Conservation (phyloP, 1,284 basidiomycete genomes). For the Porodaedalea pini region DNA sequence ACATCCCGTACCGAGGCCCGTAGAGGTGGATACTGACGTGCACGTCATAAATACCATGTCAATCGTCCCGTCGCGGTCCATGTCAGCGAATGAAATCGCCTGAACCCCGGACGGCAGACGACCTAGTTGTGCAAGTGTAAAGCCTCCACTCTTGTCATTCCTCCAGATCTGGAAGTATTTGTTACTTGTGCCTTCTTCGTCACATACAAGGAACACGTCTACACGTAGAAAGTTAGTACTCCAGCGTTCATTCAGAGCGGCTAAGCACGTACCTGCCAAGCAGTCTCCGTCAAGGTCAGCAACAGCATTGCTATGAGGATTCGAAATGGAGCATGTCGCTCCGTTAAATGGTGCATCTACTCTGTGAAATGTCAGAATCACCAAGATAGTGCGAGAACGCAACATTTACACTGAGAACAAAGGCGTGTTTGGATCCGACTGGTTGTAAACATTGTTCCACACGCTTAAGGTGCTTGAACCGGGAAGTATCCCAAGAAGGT, state of each 20-base stretch:
- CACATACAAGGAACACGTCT: constrained; percentile 92
- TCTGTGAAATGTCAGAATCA: constrained; percentile 34
- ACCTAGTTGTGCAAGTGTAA: constrained; percentile 65
- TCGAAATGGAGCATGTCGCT: constrained; percentile 68
- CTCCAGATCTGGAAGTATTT: constrained; percentile 89
- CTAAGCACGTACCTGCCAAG: constrained; percentile 76
- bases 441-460: constrained; percentile 79
- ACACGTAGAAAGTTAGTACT: constrained; percentile 13
- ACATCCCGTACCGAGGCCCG: constrained; percentile 74
- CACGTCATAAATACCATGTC: constrained; percentile 94
- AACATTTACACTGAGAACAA: constrained; percentile 59
- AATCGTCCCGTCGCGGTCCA: constrained; percentile 94
- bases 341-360: constrained; percentile 58
- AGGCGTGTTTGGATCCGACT: constrained; percentile 43
- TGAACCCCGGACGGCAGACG: constrained; percentile 76
- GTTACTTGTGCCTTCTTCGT: constrained; percentile 46
- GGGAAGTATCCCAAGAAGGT: constrained; percentile 74
- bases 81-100: constrained; percentile 85
- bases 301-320: constrained; percentile 94
- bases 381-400: not conserved
- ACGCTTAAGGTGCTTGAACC: constrained; percentile 48
- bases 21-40: constrained; percentile 57
- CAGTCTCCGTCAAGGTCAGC: constrained; percentile 96
- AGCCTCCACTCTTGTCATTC: constrained; percentile 76
- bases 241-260: not conserved